Percentiles rank a stretch among this genome's conserved stretches.
Conservation (phyloP, 2,329 filamentous ascomycete species). For the Endoconidiophora laricicola region DNA sequence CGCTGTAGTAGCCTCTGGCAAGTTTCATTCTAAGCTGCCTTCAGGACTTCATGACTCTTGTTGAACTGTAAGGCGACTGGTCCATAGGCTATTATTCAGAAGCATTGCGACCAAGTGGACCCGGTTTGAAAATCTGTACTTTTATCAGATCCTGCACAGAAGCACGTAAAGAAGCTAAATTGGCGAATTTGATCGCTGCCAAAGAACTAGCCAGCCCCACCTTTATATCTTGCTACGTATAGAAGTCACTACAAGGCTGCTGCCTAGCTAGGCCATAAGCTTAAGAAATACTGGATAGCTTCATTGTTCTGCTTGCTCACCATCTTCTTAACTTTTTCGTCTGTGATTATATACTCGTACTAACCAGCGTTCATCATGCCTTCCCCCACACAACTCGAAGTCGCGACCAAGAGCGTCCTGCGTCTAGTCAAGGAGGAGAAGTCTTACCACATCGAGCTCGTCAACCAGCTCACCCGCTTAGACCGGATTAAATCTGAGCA, state of each 20-base stretch:
- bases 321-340: too few species aligned
- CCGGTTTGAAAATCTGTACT: too few species aligned
- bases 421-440: constrained; percentile 83
- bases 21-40: too few species aligned
- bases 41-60: too few species aligned
- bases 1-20: neutral
- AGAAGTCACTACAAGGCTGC: neutral
- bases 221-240: neutral
- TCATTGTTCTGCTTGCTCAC: too few species aligned
- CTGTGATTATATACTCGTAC: too few species aligned
- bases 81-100: too few species aligned
- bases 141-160: constrained; percentile 5
- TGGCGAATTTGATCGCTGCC: too few species aligned
- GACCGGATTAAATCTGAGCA: constrained; percentile 35
- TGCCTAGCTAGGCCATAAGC: neutral
- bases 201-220: neutral
- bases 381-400: constrained; percentile 56
- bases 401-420: constrained; percentile 62
- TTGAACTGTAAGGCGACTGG: too few species aligned
- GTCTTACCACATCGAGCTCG: constrained; percentile 76
- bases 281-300: neutral
- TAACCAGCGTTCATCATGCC: constrained; percentile 39
- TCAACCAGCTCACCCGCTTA: constrained; percentile 56
- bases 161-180: neutral
- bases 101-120: too few species aligned